These are phyloP conservation scores for Pseudotulostoma volvatum DNA, from an alignment of 495 filamentous ascomycete genomes.

Conservation along the genomic window DNA sequence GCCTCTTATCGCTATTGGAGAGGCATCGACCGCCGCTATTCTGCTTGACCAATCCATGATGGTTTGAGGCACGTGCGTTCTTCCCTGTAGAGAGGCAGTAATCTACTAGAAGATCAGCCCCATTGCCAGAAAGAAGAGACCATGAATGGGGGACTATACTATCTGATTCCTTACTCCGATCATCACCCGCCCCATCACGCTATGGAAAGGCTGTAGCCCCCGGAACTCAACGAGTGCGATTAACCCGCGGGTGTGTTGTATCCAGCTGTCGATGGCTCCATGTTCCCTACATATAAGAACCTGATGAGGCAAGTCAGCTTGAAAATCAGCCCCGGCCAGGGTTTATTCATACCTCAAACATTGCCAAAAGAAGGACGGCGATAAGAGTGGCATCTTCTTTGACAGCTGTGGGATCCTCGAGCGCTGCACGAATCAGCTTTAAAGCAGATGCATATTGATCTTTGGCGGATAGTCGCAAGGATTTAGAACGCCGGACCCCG, in stretches of 20 bases:
- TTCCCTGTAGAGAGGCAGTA: conserved; percentile 25
- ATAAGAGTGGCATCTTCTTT: conserved; percentile 46
- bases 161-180: conserved; percentile 40
- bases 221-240: conserved; percentile 39
- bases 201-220: conserved; percentile 39
- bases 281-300: conserved; percentile 1
- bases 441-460: conserved; percentile 34
- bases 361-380: conserved; percentile 39
- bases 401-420: conserved; percentile 35
- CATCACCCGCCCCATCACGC: conserved; percentile 35
- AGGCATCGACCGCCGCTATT: not conserved
- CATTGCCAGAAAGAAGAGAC: not conserved
- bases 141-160: conserved; percentile 7
- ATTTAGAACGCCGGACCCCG: conserved; percentile 18
- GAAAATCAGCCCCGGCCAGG: not conserved
- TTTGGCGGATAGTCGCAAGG: conserved; percentile 23
- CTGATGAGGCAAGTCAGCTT: not conserved
- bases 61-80: conserved; percentile 15
- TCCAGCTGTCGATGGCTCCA: conserved; percentile 1
- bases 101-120: conserved; percentile 13
- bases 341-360: conserved; percentile 27
- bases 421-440: conserved; percentile 33
- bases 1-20: not conserved
- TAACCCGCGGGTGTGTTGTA: conserved; percentile 39
- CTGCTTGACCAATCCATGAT: conserved; percentile 19